Base-by-base conservation (phyloP, 768 basidiomycete genomes). In the Melanogaster broomeanus region DNA sequence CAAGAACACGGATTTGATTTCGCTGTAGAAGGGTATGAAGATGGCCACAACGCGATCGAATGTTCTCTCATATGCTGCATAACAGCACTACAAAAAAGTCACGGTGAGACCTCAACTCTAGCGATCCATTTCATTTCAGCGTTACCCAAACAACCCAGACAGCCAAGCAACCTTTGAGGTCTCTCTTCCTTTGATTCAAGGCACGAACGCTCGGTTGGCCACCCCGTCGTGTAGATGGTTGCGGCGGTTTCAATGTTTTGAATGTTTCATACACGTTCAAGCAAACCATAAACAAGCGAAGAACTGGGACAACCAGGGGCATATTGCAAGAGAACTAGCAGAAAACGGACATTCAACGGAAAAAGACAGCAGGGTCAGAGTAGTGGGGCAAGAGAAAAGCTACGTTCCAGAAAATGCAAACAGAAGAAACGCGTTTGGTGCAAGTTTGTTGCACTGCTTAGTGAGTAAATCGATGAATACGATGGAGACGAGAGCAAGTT, bases 71-170 rank as follows among this genome's bases (percentile, higher is more conserved):
- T 89, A 87, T 25, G 75, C 70, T 21, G 81, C 75, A 60, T 87
- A 79, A 62, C 84, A 88, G 60, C 80, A 83, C 88, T 91, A 57
- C 40, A 49, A 54, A 50, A 47, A 51, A 25, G 55, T 52, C 33
- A 54, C 27, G 30, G 43, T 61, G 50, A 58, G 59, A 49, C 34
- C 33, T 48, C 39, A 37, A 45, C 38, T 51, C 31, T 24, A 33
- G 44, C 33, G 45, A 53, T 28, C 35, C 42, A 52, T 55, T n/a
- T n/a, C 35, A 27, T 42, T 58, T 52, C 28, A 28, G 46, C 68
- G 74, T 71, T 72, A 90, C 91, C 88, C 89, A 93, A 56, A 93
- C 83, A 38, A 90, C 76, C 92, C 92, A 93, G 13, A 93, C 81
- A 33, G 88, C 82, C 42, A 93, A 72, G 63, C 83, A 85, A 18